Conservation (phyloP, 1,284 basidiomycete species). For the Leccinum pachyderme region DNA sequence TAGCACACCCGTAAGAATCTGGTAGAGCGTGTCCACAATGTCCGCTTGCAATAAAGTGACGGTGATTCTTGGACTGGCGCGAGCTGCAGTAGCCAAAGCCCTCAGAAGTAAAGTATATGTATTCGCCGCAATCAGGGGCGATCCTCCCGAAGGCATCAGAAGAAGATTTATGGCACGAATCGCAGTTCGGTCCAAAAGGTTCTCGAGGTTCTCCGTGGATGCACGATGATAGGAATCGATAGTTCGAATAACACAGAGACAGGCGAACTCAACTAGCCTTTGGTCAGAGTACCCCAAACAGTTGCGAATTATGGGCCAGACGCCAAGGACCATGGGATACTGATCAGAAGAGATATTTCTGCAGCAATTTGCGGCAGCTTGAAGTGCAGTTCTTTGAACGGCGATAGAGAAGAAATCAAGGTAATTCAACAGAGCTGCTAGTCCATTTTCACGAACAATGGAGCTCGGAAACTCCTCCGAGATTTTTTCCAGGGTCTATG, state of each 20-base stretch:
- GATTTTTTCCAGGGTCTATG: conserved; percentile 93
- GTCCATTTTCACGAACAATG: conserved; percentile 91
- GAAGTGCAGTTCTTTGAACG: conserved; percentile 93
- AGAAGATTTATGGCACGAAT: conserved; percentile 83
- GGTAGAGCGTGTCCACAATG: conserved; percentile 87
- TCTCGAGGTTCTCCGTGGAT: conserved; percentile 81
- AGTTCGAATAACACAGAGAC: conserved; percentile 88
- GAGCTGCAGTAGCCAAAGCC: conserved; percentile 81
- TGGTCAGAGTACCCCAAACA: conserved; percentile 90
- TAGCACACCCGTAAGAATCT: conserved; percentile 89
- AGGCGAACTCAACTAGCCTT: conserved; percentile 90
- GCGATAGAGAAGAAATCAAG: conserved; percentile 97
- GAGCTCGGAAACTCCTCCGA: conserved; percentile 93
- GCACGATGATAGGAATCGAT: conserved; percentile 88
- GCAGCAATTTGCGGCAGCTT: conserved; percentile 94
- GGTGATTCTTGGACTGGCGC: conserved; percentile 84
- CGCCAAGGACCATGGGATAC: conserved; percentile 83
- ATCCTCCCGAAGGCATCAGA: conserved; percentile 83
- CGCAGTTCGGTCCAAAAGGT: conserved; percentile 78
- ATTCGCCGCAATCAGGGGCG: conserved; percentile 76
- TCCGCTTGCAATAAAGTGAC: conserved; percentile 85
- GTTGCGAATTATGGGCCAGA: conserved; percentile 90
- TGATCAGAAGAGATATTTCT: conserved; percentile 85
- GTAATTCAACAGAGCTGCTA: conserved; percentile 88
- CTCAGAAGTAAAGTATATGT: conserved; percentile 90